Evolutionary conservation across 2,329 filamentous ascomycete species (phyloP).

Genomic region (Graphiopsis chlorocephala): DNA sequence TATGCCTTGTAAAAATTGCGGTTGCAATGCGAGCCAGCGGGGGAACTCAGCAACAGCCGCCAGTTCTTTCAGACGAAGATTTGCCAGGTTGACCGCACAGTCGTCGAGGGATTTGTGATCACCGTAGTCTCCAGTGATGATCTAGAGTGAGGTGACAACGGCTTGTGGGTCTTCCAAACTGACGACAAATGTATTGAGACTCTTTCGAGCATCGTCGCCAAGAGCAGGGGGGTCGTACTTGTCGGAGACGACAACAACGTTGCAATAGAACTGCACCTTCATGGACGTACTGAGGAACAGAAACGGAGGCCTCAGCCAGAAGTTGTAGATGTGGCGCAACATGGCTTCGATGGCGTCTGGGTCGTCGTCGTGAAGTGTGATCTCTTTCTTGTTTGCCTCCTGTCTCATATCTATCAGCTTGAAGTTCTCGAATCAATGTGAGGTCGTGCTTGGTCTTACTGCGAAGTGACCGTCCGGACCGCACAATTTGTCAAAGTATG

Average conservation of each 20-base stretch:
- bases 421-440: background rate
- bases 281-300: too few species aligned
- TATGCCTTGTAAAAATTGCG: background rate
- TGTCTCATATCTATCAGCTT: background rate
- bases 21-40: background rate
- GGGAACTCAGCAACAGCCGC: constrained; percentile 19
- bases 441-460: background rate
- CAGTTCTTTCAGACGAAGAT: background rate
- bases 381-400: background rate
- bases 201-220: background rate
- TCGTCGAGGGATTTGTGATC: background rate
- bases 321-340: background rate
- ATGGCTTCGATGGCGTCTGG: background rate
- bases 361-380: background rate
- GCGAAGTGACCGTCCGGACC: background rate
- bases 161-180: background rate
- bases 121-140: background rate
- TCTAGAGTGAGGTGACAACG: background rate
- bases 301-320: background rate
- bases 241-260: background rate
- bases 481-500: background rate
- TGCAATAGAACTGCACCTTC: background rate
- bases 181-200: background rate
- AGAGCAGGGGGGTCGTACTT: background rate
- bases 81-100: background rate